Percentiles rank a stretch among this genome's conserved stretches.
These are phyloP conservation scores for Aspergillus thermomutatus DNA, from an alignment of 2,329 filamentous ascomycete species.

Conservation along the genomic window DNA sequence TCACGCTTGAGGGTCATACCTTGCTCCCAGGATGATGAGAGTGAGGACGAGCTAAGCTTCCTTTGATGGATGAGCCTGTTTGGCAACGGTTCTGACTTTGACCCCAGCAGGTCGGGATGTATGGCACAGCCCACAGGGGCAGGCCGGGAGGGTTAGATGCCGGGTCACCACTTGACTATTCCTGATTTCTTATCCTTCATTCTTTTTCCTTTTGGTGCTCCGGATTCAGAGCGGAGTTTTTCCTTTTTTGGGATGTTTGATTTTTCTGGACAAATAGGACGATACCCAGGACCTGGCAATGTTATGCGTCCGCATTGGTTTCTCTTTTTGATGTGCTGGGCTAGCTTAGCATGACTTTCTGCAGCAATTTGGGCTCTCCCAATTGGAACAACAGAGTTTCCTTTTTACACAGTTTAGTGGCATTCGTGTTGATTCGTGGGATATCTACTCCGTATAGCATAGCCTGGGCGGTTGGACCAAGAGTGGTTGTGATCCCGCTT, in stretches of 20 bases:
- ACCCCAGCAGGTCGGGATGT: neutral
- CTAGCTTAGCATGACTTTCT: neutral
- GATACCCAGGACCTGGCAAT: neutral
- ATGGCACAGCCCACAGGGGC: neutral
- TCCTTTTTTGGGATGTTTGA: neutral
- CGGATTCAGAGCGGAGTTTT: neutral
- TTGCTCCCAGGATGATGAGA: conserved; percentile 28
- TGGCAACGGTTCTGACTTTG: neutral
- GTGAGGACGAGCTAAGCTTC: conserved; percentile 40
- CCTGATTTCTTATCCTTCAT: neutral
- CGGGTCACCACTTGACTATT: neutral
- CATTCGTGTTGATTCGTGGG: neutral
- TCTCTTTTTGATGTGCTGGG: neutral
- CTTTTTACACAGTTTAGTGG: neutral
- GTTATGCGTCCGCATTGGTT: neutral
- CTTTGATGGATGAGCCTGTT: conserved; percentile 17
- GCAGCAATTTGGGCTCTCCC: neutral
- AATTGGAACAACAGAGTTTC: neutral
- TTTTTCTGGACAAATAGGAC: neutral
- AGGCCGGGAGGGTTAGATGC: neutral
- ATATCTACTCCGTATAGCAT: too few species aligned
- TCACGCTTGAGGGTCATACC: conserved; percentile 21
- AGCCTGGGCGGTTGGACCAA: neutral
- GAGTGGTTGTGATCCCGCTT: neutral
- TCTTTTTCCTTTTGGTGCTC: neutral